These are phyloP conservation scores for Lactarius sp. DNA, from an alignment of 768 basidiomycete species.

Conservation along the genomic window DNA sequence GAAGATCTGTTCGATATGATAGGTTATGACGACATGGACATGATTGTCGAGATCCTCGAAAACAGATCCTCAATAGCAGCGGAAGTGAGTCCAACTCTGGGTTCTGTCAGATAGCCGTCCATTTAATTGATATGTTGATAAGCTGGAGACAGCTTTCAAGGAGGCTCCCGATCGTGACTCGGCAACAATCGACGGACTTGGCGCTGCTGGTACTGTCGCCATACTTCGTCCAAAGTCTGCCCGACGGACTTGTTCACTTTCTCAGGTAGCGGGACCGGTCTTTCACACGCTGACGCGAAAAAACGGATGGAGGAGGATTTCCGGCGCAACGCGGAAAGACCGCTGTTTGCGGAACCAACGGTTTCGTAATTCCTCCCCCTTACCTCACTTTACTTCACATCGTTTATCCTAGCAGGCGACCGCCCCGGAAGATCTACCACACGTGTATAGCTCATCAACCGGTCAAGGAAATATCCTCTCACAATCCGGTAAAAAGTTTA, in stretches of 20 bases:
- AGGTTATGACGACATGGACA: slow-evolving; percentile 80
- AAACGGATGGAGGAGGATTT: slow-evolving; percentile 59
- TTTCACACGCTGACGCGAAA: slow-evolving; percentile 35
- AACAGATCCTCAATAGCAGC: slow-evolving; percentile 46
- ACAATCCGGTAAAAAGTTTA: slow-evolving; percentile 68
- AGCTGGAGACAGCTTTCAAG: slow-evolving; percentile 17
- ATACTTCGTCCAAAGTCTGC: not conserved
- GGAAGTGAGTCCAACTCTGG: slow-evolving; percentile 39
- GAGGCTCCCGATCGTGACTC: not conserved
- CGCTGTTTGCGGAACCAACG: slow-evolving; percentile 53
- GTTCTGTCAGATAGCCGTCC: not conserved
- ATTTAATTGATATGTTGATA: slow-evolving; percentile 10
- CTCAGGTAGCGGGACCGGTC: slow-evolving; percentile 9
- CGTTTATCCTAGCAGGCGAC: slow-evolving; percentile 38
- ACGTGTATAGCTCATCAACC: slow-evolving; percentile 77
- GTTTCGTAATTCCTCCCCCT: slow-evolving; percentile 35
- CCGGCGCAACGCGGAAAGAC: slow-evolving; percentile 56
- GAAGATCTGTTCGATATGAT: slow-evolving; percentile 72
- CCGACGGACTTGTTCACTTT: not conserved
- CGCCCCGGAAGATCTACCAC: slow-evolving; percentile 64
- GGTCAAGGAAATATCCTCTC: slow-evolving; percentile 62
- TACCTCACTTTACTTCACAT: not conserved
- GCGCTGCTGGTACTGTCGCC: not conserved
- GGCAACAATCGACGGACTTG: not conserved
- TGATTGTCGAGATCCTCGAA: slow-evolving; percentile 64